Evolutionary conservation across 1,139 yeast species (phyloP), one percentile per base, ranked within the genome.

Genomic region (Yamadazyma atlantica): DNA sequence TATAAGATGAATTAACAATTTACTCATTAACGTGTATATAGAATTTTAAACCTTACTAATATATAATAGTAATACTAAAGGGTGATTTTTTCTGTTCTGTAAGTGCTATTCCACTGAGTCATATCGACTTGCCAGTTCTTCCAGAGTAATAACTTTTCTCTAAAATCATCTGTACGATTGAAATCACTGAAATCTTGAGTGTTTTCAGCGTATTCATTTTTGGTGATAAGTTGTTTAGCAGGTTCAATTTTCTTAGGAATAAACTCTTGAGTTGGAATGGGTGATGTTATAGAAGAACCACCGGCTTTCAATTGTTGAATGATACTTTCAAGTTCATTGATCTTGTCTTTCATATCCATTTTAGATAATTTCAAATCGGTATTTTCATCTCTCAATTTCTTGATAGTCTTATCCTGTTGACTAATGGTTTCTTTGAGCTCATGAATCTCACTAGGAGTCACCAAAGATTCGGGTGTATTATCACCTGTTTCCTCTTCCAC

Each of bases 71-170:
- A n/a, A n/a, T 19, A 27, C 45, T 43, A 62, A 29, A 62, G 35
- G 9, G 59, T 55, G 2, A 65, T 57, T 44, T 57, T 61, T 32
- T 60, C 60, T 2, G 59, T 49, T 24, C 39, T 21, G 14, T 51
- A 54, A 4, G 55, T 47, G 13, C 58, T 55, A 30, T 83, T 73
- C 97, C 97, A 89, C 18, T 60, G 55, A 16, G 87, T 73, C 95
- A 89, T 85, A 53, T 89, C 95, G 3, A 87, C 77, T 54, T 84
- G 88, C 92, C 94, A 89, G 29, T 80, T 82, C 49, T 80, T 80
- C 95, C 95, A 89, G 45, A 79, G 75, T 60, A 69, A 51, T 16
- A 71, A 49, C 33, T 58, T 55, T 41, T 69, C 75, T 50, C 71
- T 62, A 52, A 69, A 70, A 38, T 71, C 72, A 18, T 54, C 64